phyloP scores from a whole-genome alignment of 2,329 filamentous ascomycete genomes.

The Botrytis galanthina region DNA sequence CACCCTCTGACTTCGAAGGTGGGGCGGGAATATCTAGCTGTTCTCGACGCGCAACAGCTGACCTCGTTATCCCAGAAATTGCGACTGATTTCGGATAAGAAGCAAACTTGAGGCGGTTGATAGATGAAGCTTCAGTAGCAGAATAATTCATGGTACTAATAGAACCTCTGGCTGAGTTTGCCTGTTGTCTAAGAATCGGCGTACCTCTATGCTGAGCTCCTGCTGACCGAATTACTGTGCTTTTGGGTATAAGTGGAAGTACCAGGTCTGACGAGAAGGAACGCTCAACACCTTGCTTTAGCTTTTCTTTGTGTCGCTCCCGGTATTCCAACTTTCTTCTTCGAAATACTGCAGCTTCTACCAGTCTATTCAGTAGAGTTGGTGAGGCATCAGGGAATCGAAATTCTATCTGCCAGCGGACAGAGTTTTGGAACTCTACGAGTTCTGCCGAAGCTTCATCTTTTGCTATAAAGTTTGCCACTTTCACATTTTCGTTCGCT shows the following conservation, averaged over 20 bases:
- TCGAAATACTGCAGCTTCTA: constrained; percentile 13
- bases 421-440: neutral
- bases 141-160: constrained; percentile 8
- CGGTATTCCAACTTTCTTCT: constrained; percentile 9
- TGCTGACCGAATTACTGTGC: neutral
- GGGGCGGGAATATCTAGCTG: neutral
- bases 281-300: constrained; percentile 3
- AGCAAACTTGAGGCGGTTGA: constrained; percentile 9
- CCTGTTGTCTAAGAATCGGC: neutral
- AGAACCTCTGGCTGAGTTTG: neutral
- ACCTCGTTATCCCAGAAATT: neutral
- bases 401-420: constrained; percentile 12
- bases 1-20: neutral
- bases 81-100: constrained; percentile 16
- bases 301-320: constrained; percentile 10
- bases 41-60: constrained; percentile 7
- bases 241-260: neutral
- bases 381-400: neutral
- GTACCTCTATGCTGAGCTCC: neutral
- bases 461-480: constrained; percentile 7
- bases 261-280: neutral
- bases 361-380: neutral
- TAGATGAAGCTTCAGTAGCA: constrained; percentile 14
- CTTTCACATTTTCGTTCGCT: constrained; percentile 8
- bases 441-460: neutral